Evolutionary conservation across 345 rosid genomes (phyloP).

Genomic region (Turritis glabra): DNA sequence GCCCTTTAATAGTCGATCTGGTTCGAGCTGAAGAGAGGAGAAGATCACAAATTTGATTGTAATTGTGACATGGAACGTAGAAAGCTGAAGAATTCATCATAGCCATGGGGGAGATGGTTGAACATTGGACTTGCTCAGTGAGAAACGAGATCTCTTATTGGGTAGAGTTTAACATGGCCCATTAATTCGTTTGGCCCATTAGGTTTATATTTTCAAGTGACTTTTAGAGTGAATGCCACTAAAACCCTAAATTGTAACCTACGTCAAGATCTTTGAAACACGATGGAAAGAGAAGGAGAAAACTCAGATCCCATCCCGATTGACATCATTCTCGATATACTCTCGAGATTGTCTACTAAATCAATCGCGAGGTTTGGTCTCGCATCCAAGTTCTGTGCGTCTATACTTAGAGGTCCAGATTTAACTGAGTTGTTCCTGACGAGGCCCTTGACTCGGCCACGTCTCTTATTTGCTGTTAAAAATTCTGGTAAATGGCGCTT

Average conservation of each 20-base stretch:
- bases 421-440: neutral
- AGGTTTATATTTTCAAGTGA: neutral
- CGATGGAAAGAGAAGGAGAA: neutral
- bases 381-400: neutral
- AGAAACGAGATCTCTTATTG: neutral
- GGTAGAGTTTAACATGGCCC: neutral
- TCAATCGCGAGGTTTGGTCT: neutral
- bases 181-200: neutral
- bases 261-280: neutral
- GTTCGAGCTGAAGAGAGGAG: conserved; percentile 61
- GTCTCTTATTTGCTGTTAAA: neutral
- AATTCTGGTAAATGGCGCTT: neutral
- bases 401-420: neutral
- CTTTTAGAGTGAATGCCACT: no score
- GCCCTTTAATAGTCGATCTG: conserved; percentile 57
- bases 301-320: neutral
- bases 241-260: neutral
- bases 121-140: neutral
- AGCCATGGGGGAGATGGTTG: neutral
- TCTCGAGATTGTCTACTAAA: neutral
- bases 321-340: neutral
- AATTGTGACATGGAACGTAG: conserved; percentile 40
- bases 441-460: neutral
- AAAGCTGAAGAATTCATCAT: conserved; percentile 7
- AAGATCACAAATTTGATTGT: conserved; percentile 54